Evolutionary conservation across 805 yeast species (phyloP).

Genomic region (Candida sonorensis): DNA sequence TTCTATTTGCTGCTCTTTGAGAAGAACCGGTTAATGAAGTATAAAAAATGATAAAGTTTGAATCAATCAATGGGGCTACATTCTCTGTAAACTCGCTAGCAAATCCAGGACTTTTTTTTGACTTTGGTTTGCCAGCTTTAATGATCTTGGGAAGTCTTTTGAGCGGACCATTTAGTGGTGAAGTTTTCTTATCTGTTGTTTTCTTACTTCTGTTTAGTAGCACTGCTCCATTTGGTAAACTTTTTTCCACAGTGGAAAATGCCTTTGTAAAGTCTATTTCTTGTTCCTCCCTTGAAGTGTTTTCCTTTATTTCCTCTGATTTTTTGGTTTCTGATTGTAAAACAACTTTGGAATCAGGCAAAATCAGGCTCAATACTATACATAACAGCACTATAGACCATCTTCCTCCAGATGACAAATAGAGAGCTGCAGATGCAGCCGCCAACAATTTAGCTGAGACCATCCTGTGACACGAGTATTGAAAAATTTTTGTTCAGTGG

Average conservation of each 20-base stretch:
- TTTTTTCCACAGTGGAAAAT: conserved; percentile 1
- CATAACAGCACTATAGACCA: conserved; percentile 29
- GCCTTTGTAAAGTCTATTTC: not conserved
- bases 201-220: not conserved
- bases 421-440: conserved; percentile 9
- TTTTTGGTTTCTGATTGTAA: too few species aligned
- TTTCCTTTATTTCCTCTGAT: not conserved
- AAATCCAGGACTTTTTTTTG: conserved; percentile 23
- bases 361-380: conserved; percentile 8
- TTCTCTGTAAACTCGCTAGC: conserved; percentile 30
- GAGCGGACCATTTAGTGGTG: conserved; percentile 18
- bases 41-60: conserved; percentile 65
- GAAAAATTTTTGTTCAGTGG: not conserved
- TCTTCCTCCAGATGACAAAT: conserved; percentile 37
- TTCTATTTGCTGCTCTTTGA: conserved; percentile 54
- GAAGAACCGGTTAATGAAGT: conserved; percentile 85
- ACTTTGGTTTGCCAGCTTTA: conserved; percentile 5
- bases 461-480: not conserved
- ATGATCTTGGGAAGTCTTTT: conserved; percentile 35
- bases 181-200: conserved; percentile 15
- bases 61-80: conserved; percentile 32
- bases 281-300: not conserved
- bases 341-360: conserved; percentile 1
- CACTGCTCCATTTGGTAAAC: conserved; percentile 1
- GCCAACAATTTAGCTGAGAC: conserved; percentile 2